A percentile compares a stretch with the other conserved stretches of the same genome.
phyloP scores from a whole-genome alignment of 805 yeast species.

The Pichia ethanolica region DNA sequence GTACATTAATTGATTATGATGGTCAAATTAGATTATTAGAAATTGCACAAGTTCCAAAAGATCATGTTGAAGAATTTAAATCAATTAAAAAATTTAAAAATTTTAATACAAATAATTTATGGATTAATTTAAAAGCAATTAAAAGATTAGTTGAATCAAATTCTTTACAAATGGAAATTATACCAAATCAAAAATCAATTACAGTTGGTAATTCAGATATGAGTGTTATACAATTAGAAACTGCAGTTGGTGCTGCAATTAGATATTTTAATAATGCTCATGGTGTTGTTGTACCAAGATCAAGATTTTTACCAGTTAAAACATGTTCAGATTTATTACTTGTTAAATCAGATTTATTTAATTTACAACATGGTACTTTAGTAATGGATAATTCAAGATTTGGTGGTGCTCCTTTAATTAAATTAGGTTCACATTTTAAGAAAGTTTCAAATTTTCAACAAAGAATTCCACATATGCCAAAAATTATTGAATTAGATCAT shows the following conservation, averaged over 20 bases:
- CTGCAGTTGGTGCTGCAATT: slow-evolving; percentile 99
- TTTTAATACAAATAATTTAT: slow-evolving; percentile 95
- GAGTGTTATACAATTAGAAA: slow-evolving; percentile 89
- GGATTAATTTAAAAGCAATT: slow-evolving; percentile 93
- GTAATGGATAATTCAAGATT: slow-evolving; percentile 77
- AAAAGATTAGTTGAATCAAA: slow-evolving; percentile 83
- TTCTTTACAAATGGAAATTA: slow-evolving; percentile 83
- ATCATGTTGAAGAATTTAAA: slow-evolving; percentile 96
- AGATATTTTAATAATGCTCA: slow-evolving; percentile 92
- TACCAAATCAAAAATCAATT: slow-evolving; percentile 87
- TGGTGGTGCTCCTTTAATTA: slow-evolving; percentile 89
- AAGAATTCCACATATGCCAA: slow-evolving; percentile 93
- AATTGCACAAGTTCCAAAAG: slow-evolving; percentile 98
- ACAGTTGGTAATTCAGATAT: slow-evolving; percentile 69
- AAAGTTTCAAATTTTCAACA: slow-evolving; percentile 86
- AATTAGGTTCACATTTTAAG: slow-evolving; percentile 94
- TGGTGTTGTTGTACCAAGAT: slow-evolving; percentile 97
- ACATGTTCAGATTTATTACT: slow-evolving; percentile 91
- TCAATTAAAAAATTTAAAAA: slow-evolving; percentile 96
- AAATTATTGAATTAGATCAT: slow-evolving; percentile 92
- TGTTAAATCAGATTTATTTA: slow-evolving; percentile 92
- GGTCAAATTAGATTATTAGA: slow-evolving; percentile 92
- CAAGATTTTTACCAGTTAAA: slow-evolving; percentile 96
- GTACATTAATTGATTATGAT: slow-evolving; percentile 92
- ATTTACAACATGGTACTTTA: slow-evolving; percentile 85